phyloP scores from a whole-genome alignment of 2,329 filamentous ascomycete genomes.

The Nectriaceae sp. region DNA sequence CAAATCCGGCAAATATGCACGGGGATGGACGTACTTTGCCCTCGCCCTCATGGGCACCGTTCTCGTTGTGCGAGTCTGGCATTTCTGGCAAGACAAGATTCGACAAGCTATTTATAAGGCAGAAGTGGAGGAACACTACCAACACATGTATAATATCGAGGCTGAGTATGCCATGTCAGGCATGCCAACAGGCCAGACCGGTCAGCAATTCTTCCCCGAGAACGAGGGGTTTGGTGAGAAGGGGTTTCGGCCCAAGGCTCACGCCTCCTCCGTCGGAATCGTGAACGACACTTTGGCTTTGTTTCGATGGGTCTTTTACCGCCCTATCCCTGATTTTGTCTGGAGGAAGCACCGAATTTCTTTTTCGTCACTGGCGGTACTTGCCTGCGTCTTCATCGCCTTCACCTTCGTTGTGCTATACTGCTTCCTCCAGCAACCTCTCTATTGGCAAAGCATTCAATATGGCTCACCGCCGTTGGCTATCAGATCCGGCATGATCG shows the following conservation, averaged over 20 bases:
- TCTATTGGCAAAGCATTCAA: slow-evolving; percentile 85
- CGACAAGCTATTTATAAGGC: slow-evolving; percentile 87
- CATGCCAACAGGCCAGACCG: slow-evolving; percentile 52
- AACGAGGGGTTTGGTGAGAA: slow-evolving; percentile 58
- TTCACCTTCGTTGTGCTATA: slow-evolving; percentile 76
- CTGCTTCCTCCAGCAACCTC: slow-evolving; percentile 82
- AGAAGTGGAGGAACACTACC: slow-evolving; percentile 69
- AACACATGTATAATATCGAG: slow-evolving; percentile 52
- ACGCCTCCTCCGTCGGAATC: slow-evolving; percentile 72
- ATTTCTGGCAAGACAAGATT: slow-evolving; percentile 92
- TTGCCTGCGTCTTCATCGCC: slow-evolving; percentile 67
- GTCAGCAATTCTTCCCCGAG: slow-evolving; percentile 75
- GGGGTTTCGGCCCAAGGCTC: slow-evolving; percentile 65
- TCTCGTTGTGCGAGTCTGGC: slow-evolving; percentile 73
- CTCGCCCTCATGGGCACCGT: slow-evolving; percentile 70
- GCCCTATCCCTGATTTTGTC: slow-evolving; percentile 74
- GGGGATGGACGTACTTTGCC: slow-evolving; percentile 88
- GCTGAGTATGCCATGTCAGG: slow-evolving; percentile 47
- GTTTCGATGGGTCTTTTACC: slow-evolving; percentile 86
- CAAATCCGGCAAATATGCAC: slow-evolving; percentile 80
- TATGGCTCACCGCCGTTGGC: slow-evolving; percentile 88
- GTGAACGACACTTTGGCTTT: slow-evolving; percentile 81
- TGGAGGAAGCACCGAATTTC: slow-evolving; percentile 70
- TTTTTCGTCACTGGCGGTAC: slow-evolving; percentile 77
- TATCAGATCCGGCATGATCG: slow-evolving; percentile 86